phyloP scores from a whole-genome alignment of 192 early-diverging fungal genomes.

The Entrophospora sp. region DNA sequence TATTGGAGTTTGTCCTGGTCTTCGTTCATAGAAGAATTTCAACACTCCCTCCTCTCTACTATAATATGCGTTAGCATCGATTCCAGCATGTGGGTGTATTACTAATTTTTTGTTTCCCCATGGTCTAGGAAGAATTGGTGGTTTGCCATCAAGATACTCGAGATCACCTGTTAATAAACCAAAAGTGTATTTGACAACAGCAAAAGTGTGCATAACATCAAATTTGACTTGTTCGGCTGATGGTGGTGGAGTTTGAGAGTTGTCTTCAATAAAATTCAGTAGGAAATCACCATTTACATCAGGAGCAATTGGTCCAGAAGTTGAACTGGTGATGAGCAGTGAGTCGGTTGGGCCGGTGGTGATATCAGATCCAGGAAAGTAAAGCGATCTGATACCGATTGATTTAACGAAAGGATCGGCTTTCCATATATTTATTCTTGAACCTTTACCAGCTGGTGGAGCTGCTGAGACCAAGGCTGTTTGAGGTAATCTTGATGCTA shows the following conservation, averaged over 20 bases:
- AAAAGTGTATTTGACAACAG: neutral
- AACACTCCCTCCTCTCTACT: neutral
- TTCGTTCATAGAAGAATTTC: neutral
- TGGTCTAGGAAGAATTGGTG: neutral
- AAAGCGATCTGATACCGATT: neutral
- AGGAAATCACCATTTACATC: neutral
- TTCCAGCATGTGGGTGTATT: neutral
- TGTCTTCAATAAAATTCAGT: neutral
- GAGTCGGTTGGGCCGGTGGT: neutral
- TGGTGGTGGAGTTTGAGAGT: neutral
- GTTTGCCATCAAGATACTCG: conserved; percentile 2
- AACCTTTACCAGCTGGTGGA: neutral
- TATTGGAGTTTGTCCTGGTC: neutral
- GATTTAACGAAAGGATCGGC: neutral
- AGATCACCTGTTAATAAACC: neutral
- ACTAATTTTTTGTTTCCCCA: neutral
- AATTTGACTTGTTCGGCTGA: neutral
- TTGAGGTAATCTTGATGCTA: conserved; percentile 2
- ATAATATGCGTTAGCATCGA: neutral
- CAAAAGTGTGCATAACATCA: neutral
- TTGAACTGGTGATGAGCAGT: neutral
- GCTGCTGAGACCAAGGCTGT: neutral
- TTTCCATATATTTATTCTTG: neutral
- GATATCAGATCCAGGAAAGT: neutral
- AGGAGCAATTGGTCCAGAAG: neutral